Percentiles rank a stretch among this genome's conserved stretches.
These are phyloP conservation scores for Suillus weaverae DNA, from an alignment of 768 basidiomycete species.

Conservation along the genomic window DNA sequence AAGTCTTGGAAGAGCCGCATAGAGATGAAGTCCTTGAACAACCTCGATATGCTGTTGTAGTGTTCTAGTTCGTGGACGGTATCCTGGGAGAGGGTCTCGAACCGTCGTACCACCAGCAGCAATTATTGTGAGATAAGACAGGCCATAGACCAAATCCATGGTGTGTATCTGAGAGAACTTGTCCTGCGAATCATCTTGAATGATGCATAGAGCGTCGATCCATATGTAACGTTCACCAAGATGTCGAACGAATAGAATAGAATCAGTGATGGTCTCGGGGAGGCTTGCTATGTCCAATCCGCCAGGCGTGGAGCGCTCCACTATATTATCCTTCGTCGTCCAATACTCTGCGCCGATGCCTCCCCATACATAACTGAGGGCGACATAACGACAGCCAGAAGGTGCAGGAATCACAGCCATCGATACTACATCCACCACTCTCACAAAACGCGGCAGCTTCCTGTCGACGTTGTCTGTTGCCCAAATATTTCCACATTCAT, in stretches of 20 bases:
- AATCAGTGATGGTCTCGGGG: conserved; percentile 20
- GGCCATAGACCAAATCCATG: conserved; percentile 21
- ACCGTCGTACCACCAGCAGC: conserved; percentile 17
- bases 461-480: background rate
- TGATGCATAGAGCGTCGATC: conserved; percentile 26
- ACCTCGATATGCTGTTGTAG: conserved; percentile 16
- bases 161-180: conserved; percentile 17
- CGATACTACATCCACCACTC: conserved; percentile 3
- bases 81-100: conserved; percentile 13
- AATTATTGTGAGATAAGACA: conserved; percentile 17
- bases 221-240: conserved; percentile 24
- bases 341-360: background rate
- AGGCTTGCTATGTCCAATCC: conserved; percentile 10
- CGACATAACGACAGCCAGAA: conserved; percentile 5
- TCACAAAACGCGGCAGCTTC: background rate
- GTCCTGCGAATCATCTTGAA: conserved; percentile 21
- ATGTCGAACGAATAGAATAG: conserved; percentile 9
- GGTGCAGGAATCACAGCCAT: conserved; percentile 5
- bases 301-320: background rate
- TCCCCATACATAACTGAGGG: conserved; percentile 8
- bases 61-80: conserved; percentile 11
- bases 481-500: background rate
- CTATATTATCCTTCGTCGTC: conserved; percentile 1
- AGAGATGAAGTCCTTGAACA: conserved; percentile 21
- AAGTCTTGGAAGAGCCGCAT: conserved; percentile 18